These are phyloP conservation scores for Telopea speciosissima DNA, from an alignment of 177 flowering plant genomes.

Conservation along the genomic window DNA sequence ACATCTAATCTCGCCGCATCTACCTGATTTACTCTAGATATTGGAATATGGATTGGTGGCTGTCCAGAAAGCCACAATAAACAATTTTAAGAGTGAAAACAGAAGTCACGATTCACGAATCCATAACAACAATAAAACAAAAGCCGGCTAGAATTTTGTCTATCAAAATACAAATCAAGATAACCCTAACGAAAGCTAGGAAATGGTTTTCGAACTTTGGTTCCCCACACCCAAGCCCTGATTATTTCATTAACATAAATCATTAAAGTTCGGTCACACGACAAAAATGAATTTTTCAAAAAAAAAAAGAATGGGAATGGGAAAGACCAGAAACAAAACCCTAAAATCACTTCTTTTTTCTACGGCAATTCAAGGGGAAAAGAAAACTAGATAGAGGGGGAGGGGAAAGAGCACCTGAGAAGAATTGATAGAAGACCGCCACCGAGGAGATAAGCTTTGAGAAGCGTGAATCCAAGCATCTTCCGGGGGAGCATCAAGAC, in stretches of 20 bases:
- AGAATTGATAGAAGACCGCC: slow-evolving; percentile 39
- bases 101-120: background rate
- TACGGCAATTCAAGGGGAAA: background rate
- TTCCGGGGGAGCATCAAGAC: slow-evolving; percentile 24
- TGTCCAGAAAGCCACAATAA: slow-evolving; percentile 15
- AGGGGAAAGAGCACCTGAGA: slow-evolving; percentile 33
- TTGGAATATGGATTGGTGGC: slow-evolving; percentile 49
- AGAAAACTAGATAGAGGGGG: background rate
- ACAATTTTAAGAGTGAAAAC: background rate
- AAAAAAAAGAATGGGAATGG: background rate
- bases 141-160: background rate
- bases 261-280: background rate
- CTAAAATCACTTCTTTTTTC: background rate
- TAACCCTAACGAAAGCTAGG: background rate
- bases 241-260: background rate
- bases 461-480: slow-evolving; percentile 49
- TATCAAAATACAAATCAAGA: background rate
- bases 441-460: slow-evolving; percentile 40
- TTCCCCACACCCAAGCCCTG: too few relatives aligned
- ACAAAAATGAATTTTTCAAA: background rate
- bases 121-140: background rate
- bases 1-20: slow-evolving; percentile 89
- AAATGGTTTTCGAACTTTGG: background rate
- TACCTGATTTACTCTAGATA: slow-evolving; percentile 89
- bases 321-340: background rate